These are phyloP conservation scores for Leptographium radiaticola DNA, from an alignment of 2,329 filamentous ascomycete species.

Conservation along the genomic window DNA sequence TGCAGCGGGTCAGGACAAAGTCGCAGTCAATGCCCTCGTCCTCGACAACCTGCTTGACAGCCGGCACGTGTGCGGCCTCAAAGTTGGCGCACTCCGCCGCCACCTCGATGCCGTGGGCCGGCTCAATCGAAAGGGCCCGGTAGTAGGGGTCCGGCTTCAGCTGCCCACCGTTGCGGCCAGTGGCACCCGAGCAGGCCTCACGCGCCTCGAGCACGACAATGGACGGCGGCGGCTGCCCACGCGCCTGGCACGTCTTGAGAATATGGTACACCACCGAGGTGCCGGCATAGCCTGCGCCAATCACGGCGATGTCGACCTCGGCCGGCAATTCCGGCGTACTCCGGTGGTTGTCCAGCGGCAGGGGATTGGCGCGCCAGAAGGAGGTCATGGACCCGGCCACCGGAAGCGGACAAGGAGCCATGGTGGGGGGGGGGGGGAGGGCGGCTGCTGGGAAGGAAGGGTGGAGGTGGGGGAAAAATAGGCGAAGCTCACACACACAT, in stretches of 20 bases:
- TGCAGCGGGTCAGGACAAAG: constrained; percentile 25
- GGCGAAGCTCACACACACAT: too few relatives aligned
- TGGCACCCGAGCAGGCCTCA: constrained; percentile 23
- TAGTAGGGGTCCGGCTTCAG: constrained; percentile 17
- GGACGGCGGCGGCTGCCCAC: constrained; percentile 4
- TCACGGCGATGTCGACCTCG: constrained; percentile 29
- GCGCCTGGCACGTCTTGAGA: constrained; percentile 11
- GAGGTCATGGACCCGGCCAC: constrained; percentile 16
- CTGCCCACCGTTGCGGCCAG: constrained; percentile 23
- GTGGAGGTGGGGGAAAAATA: too few relatives aligned
- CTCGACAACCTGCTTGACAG: constrained; percentile 23
- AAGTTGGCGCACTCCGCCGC: constrained; percentile 15
- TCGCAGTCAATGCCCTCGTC: constrained; percentile 28
- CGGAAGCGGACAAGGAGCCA: constrained; percentile 10
- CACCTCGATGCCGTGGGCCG: constrained; percentile 13
- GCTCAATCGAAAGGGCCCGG: constrained; percentile 10
- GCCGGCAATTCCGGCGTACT: constrained; percentile 23
- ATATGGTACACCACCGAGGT: constrained; percentile 29
- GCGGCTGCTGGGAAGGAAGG: neutral
- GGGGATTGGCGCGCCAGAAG: constrained; percentile 27
- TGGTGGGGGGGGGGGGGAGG: neutral
- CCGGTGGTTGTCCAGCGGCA: constrained; percentile 25
- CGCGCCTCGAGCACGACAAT: constrained; percentile 23
- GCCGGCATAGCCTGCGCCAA: constrained; percentile 34
- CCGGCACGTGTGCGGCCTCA: constrained; percentile 16